Conservation (phyloP, 345 rosid species). For the Corymbia maculata region DNA sequence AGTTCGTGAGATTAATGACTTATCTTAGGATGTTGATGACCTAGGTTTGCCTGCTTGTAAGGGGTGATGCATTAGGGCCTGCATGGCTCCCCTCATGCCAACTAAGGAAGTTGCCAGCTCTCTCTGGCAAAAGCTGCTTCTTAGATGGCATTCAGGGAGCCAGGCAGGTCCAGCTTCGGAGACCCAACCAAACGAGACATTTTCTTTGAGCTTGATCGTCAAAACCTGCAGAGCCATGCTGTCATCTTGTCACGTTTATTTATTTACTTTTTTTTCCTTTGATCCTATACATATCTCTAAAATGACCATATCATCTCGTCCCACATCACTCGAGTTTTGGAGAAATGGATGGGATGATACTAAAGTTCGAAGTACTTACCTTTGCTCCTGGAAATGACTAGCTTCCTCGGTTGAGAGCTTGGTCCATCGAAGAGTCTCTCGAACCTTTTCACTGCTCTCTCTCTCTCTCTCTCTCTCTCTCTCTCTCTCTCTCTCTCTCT, state of each 20-base stretch:
- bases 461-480: neutral
- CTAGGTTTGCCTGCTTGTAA: neutral
- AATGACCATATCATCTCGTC: neutral
- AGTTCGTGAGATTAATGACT: neutral
- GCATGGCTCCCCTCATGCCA: constrained; percentile 58
- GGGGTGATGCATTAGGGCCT: constrained; percentile 4
- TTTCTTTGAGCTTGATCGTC: neutral
- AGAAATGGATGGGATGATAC: neutral
- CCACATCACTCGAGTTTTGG: neutral
- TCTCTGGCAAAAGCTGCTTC: constrained; percentile 17
- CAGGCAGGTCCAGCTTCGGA: constrained; percentile 26
- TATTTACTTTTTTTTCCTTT: neutral
- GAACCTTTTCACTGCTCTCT: neutral
- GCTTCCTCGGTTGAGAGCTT: neutral
- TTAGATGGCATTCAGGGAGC: constrained; percentile 67
- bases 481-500: neutral
- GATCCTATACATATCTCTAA: neutral
- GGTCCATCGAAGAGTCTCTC: neutral
- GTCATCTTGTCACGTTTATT: neutral
- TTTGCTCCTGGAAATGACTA: neutral
- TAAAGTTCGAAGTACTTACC: neutral
- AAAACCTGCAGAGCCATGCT: neutral
- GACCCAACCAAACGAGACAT: neutral
- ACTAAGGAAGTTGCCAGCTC: constrained; percentile 23
- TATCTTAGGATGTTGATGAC: neutral